These are phyloP conservation scores for Calonectria ilicicola DNA, from an alignment of 2,329 filamentous ascomycete genomes.

Conservation along the genomic window DNA sequence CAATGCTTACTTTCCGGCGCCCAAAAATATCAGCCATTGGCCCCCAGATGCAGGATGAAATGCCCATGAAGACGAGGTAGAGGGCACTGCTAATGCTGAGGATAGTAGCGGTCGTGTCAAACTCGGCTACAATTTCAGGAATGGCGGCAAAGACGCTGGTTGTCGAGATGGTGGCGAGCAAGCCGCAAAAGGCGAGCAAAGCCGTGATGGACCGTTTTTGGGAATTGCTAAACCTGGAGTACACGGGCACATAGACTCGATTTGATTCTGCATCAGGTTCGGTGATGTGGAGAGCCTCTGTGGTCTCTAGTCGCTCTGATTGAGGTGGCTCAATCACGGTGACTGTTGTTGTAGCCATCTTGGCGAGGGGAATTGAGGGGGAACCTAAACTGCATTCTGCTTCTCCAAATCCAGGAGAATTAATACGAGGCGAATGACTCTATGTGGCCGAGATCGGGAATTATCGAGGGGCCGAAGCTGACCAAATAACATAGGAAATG, in stretches of 20 bases:
- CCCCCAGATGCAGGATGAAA: slow-evolving; percentile 73
- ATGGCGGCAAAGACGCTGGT: slow-evolving; percentile 6
- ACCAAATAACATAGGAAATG: not conserved
- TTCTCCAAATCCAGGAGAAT: not conserved
- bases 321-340: not conserved
- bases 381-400: not conserved
- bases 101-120: slow-evolving; percentile 67
- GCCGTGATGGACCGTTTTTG: slow-evolving; percentile 3
- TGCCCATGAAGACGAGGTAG: slow-evolving; percentile 77
- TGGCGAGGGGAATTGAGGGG: not conserved
- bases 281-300: not conserved
- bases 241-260: not conserved
- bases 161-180: not conserved
- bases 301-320: not conserved
- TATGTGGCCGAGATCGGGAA: not conserved
- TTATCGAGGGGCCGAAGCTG: not conserved
- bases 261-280: not conserved
- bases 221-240: not conserved
- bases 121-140: slow-evolving; percentile 73
- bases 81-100: slow-evolving; percentile 77
- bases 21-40: slow-evolving; percentile 71
- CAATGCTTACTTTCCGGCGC: slow-evolving; percentile 56
- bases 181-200: not conserved
- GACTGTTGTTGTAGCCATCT: not conserved
- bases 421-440: not conserved